Evolutionary conservation across 345 rosid species (phyloP), one percentile per base, ranked within the genome.

Genomic region (Conringia planisiliqua): DNA sequence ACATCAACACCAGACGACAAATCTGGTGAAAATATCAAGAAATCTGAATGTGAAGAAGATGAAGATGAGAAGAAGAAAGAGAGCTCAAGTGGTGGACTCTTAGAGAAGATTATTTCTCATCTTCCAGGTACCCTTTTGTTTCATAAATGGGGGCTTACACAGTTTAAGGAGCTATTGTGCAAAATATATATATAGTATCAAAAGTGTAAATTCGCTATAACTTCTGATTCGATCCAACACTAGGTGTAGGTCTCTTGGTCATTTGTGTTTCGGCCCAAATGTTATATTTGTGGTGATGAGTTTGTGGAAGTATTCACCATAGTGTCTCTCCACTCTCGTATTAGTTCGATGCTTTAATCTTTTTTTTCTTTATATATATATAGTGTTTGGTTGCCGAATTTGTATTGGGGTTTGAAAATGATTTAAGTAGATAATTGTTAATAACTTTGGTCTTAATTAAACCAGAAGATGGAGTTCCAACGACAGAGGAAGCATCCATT

Each of bases 401-500:
- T 17, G 14, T 55, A 51, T 43, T 14, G 74, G 59, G 51, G 40
- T 48, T 26, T 3, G n/a, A 11, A 36, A 35, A 36, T 1, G 58
- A n/a, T 61, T 14, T 32, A 16, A 12, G 60, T 4, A 46, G 44
- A 55, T 46, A 57, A 18, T 40, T 10, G 27, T n/a, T 47, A 27
- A 33, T n/a, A 16, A 47, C 8, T 6, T 39, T 42, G 10, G 18
- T 22, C 26, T 39, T 13, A 24, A 12, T 4, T 51, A 17, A 46
- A 72, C 47, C 87, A 84, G 92, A 79, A 48, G 88, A 66, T 76
- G 94, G 84, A 47, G 90, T 77, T 69, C 96, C 90, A 5, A 78
- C 90, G 1, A 62, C 79, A 7, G 90, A 88, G 18, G 96, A 92
- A 77, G 96, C 90, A 42, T 62, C 91, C 63, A 83, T 90, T 70